Evolutionary conservation across 495 filamentous ascomycete species (phyloP).

Genomic region (Talaromyces stipitatus): DNA sequence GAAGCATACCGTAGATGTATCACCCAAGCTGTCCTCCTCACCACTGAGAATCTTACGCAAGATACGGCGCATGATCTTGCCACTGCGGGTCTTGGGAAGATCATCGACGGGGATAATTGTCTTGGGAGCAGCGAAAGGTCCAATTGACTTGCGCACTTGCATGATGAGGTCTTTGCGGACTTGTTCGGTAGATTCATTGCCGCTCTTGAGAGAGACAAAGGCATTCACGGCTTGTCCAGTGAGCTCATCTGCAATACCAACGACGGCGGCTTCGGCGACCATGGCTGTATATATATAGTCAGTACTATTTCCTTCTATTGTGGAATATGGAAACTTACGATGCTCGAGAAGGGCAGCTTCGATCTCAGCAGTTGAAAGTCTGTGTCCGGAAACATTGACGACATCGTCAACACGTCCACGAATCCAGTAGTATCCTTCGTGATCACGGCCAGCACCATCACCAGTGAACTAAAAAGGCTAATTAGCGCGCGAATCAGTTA

Average conservation of each 20-base stretch:
- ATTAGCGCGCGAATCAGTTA: background rate
- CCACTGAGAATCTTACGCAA: conserved; percentile 92
- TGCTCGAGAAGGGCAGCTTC: conserved; percentile 95
- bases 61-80: conserved; percentile 98
- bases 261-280: conserved; percentile 92
- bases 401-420: conserved; percentile 97
- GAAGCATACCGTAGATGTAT: conserved; percentile 75
- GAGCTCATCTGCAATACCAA: conserved; percentile 86
- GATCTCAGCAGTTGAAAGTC: conserved; percentile 95
- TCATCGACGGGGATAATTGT: conserved; percentile 83
- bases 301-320: background rate
- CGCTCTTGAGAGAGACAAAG: conserved; percentile 90
- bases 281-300: conserved; percentile 33
- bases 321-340: conserved; percentile 35
- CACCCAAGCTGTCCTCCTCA: conserved; percentile 94
- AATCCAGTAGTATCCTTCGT: conserved; percentile 99
- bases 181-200: conserved; percentile 68
- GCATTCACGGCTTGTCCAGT: conserved; percentile 97
- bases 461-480: conserved; percentile 76
- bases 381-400: conserved; percentile 94
- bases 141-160: conserved; percentile 94
- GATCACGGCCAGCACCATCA: conserved; percentile 92
- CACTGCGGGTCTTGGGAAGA: conserved; percentile 90
- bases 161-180: conserved; percentile 86
- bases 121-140: conserved; percentile 95